phyloP scores from a whole-genome alignment of 106 monocot genomes.

The Phalaenopsis equestris region DNA sequence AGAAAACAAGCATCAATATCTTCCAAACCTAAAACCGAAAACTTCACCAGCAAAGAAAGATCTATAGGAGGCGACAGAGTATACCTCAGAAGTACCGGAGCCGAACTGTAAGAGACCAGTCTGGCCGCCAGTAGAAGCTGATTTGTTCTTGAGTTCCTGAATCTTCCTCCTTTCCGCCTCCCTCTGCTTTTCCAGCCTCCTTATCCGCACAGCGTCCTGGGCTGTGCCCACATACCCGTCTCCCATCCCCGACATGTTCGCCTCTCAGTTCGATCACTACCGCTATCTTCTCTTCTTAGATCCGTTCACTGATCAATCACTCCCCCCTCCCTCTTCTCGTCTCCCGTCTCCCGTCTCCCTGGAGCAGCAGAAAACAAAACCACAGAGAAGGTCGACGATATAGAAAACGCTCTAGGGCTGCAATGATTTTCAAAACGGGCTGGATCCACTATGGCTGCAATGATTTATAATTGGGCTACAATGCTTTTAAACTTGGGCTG shows the following conservation, averaged over 20 bases:
- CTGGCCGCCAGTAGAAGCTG: slow-evolving; percentile 61
- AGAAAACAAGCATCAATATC: neutral
- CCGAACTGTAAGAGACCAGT: slow-evolving; percentile 98
- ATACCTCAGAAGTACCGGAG: slow-evolving; percentile 95
- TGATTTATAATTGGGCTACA: too few species aligned
- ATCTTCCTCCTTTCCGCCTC: slow-evolving; percentile 92
- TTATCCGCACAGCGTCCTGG: slow-evolving; percentile 89
- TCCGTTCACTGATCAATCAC: too few species aligned
- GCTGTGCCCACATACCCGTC: slow-evolving; percentile 97
- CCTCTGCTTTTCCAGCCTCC: slow-evolving; percentile 97
- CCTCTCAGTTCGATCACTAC: neutral
- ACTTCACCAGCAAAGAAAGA: neutral
- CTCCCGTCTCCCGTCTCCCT: too few species aligned
- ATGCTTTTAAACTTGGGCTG: too few species aligned
- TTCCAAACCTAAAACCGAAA: neutral
- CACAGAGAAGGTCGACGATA: too few species aligned
- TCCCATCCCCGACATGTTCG: slow-evolving; percentile 87
- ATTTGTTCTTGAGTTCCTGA: slow-evolving; percentile 90
- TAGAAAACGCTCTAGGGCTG: too few species aligned
- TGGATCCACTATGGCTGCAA: too few species aligned
- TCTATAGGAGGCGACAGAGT: neutral
- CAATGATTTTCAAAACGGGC: too few species aligned
- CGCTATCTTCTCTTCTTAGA: too few species aligned
- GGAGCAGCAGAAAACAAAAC: too few species aligned
- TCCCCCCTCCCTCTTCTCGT: too few species aligned